Conservation (phyloP, 108 stramenopile genomes). For the Skeletonema costatum region DNA sequence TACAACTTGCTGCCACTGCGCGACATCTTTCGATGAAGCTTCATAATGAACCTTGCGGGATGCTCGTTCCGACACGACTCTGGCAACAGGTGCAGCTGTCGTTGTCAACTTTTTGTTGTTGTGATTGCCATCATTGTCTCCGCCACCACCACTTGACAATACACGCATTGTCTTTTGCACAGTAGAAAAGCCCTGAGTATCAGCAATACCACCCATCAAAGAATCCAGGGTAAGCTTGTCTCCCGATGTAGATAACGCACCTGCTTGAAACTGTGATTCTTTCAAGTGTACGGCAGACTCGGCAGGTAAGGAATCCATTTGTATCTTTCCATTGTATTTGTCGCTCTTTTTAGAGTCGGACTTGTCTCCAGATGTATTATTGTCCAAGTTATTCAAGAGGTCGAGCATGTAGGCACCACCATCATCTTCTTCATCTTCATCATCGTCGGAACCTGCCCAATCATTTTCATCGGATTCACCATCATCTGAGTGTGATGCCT, state of each 20-base stretch:
- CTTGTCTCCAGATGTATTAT: slow-evolving; percentile 10
- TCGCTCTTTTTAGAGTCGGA: slow-evolving; percentile 6
- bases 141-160: slow-evolving; percentile 34
- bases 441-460: slow-evolving; percentile 50
- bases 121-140: background rate
- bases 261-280: slow-evolving; percentile 51
- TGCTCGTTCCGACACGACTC: slow-evolving; percentile 78
- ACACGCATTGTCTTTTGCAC: slow-evolving; percentile 77
- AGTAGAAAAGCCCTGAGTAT: slow-evolving; percentile 81
- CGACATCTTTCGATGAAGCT: slow-evolving; percentile 69
- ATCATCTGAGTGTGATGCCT: slow-evolving; percentile 28
- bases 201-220: slow-evolving; percentile 80
- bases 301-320: slow-evolving; percentile 40
- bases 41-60: slow-evolving; percentile 90
- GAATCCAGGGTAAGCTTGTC: slow-evolving; percentile 77
- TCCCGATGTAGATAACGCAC: slow-evolving; percentile 28
- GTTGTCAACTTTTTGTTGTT: slow-evolving; percentile 40
- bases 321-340: slow-evolving; percentile 35
- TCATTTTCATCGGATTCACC: slow-evolving; percentile 61
- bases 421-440: slow-evolving; percentile 72
- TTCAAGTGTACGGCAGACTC: slow-evolving; percentile 41
- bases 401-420: slow-evolving; percentile 88
- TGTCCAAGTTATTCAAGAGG: slow-evolving; percentile 76
- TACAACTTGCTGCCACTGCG: slow-evolving; percentile 82
- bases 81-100: slow-evolving; percentile 73